phyloP scores from a whole-genome alignment of 192 early-diverging fungal species.

The Podila horticola region DNA sequence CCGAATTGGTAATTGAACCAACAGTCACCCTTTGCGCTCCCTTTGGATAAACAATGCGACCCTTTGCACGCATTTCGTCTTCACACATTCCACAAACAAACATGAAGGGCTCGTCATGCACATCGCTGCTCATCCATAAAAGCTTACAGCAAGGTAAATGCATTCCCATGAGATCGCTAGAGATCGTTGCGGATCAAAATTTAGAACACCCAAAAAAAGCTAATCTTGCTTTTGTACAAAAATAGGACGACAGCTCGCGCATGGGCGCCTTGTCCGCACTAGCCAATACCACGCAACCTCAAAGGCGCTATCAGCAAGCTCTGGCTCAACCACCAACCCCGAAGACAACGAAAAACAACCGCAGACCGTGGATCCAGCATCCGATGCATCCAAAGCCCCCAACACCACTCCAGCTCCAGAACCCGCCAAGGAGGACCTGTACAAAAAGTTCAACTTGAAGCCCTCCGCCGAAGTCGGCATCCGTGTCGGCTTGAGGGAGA shows the following conservation, averaged over 20 bases:
- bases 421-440: constrained; percentile 10
- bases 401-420: not conserved
- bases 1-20: not conserved
- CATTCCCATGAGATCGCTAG: not conserved
- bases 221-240: not conserved
- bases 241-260: not conserved
- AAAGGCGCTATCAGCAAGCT: not conserved
- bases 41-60: not conserved
- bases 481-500: constrained; percentile 22
- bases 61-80: not conserved
- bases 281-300: not conserved
- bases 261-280: not conserved
- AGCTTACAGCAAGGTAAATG: not conserved
- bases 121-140: not conserved
- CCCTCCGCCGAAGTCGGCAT: constrained; percentile 46
- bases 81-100: not conserved
- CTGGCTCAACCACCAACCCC: not conserved
- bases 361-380: not conserved
- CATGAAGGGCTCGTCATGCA: not conserved
- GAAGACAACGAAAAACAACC: not conserved
- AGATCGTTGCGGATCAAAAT: not conserved
- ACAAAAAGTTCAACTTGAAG: constrained; percentile 44
- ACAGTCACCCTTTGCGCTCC: not conserved
- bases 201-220: not conserved
- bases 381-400: no score